Percentiles rank a stretch among this genome's conserved stretches.
Evolutionary conservation across 805 yeast species (phyloP).

Genomic region (Metschnikowia proteae): DNA sequence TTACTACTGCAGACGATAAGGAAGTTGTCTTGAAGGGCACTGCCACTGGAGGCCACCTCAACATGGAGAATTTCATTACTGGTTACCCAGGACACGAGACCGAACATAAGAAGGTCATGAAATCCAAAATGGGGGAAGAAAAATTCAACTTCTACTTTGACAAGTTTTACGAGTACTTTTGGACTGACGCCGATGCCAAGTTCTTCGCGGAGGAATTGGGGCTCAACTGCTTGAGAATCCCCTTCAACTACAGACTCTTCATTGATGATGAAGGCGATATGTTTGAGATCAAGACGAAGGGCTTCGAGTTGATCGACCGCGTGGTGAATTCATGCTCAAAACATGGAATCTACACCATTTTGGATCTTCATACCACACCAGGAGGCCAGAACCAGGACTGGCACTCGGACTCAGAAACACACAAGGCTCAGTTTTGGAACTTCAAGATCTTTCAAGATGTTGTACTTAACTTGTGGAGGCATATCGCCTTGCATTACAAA

Average conservation of each 20-base stretch:
- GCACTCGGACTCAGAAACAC: slow-evolving; percentile 48
- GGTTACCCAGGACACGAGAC: slow-evolving; percentile 54
- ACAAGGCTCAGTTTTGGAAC: slow-evolving; percentile 48
- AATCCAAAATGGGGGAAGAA: slow-evolving; percentile 41
- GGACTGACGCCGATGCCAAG: slow-evolving; percentile 49
- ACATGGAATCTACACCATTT: slow-evolving; percentile 45
- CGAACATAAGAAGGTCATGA: slow-evolving; percentile 43
- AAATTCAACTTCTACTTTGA: slow-evolving; percentile 48
- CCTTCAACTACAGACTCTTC: slow-evolving; percentile 51
- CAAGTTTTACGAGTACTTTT: slow-evolving; percentile 50
- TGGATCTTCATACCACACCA: slow-evolving; percentile 48
- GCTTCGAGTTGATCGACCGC: slow-evolving; percentile 43
- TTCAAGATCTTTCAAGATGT: slow-evolving; percentile 47
- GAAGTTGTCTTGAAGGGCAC: slow-evolving; percentile 45
- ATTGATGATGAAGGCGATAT: slow-evolving; percentile 44
- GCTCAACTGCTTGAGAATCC: slow-evolving; percentile 47
- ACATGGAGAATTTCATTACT: slow-evolving; percentile 55
- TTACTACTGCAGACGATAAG: slow-evolving; percentile 39
- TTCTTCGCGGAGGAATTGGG: slow-evolving; percentile 39
- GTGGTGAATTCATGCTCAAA: slow-evolving; percentile 43
- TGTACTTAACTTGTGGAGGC: slow-evolving; percentile 43
- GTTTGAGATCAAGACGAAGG: slow-evolving; percentile 39
- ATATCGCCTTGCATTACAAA: slow-evolving; percentile 43
- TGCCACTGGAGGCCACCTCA: slow-evolving; percentile 49
- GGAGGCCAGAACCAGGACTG: slow-evolving; percentile 57